A percentile compares a stretch with the other conserved stretches of the same genome.
Evolutionary conservation across 1,139 yeast genomes (phyloP).

Genomic region (Wickerhamomyces sp.): DNA sequence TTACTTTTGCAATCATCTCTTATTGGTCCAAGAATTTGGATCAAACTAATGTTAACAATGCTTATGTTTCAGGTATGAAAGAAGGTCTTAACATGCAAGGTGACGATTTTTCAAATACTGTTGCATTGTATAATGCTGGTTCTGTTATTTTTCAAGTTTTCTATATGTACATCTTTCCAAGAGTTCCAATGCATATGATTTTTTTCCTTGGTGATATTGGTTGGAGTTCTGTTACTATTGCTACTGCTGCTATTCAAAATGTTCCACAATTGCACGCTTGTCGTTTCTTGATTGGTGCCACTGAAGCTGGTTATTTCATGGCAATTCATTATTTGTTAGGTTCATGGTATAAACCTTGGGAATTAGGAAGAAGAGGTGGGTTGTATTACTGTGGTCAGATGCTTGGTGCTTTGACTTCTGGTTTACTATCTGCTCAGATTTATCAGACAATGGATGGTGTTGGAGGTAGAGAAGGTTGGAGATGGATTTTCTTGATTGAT

Average conservation of each 20-base stretch:
- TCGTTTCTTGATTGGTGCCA: constrained; percentile 54
- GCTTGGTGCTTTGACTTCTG: constrained; percentile 58
- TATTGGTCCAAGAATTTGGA: constrained; percentile 59
- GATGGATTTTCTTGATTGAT: constrained; percentile 61
- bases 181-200: constrained; percentile 9
- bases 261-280: constrained; percentile 42
- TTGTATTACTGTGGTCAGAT: constrained; percentile 57
- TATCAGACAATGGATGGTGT: constrained; percentile 39
- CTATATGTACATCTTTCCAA: constrained; percentile 14
- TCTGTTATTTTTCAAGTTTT: constrained; percentile 3
- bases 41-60: constrained; percentile 33
- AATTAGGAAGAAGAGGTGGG: constrained; percentile 38
- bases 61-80: constrained; percentile 60
- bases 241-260: constrained; percentile 32
- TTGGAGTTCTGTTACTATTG: constrained; percentile 20
- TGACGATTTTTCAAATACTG: constrained; percentile 37
- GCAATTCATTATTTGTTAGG: constrained; percentile 32
- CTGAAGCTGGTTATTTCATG: constrained; percentile 57
- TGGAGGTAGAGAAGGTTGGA: constrained; percentile 51
- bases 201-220: constrained; percentile 12
- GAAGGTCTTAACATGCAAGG: constrained; percentile 55
- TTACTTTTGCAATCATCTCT: constrained; percentile 8
- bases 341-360: constrained; percentile 28
- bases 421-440: constrained; percentile 60
- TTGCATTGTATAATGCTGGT: constrained; percentile 2